Evolutionary conservation across 345 rosid genomes (phyloP), one percentile per base, ranked within the genome.

Genomic region (Hevea brasiliensis): DNA sequence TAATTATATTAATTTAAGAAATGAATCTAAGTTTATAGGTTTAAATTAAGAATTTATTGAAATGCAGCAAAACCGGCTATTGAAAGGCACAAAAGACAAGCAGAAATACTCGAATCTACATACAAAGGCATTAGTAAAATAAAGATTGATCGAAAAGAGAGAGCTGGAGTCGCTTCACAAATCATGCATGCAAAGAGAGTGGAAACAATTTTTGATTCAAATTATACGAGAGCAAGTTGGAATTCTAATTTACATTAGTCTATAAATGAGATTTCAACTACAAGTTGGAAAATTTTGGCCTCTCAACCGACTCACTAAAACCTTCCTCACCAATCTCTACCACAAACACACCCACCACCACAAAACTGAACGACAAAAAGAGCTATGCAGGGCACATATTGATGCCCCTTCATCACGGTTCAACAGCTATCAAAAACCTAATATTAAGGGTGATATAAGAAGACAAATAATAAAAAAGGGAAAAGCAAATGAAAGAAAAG

Each of bases 341-440:
- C 61, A 75, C 72, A 73, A 29, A 70, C 79, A 73, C 77, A 63
- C 42, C 82, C 85, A 65, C 81, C 67, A 58, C 47, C 81, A 73
- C 85, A 75, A 83, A 77, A 84, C 83, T 82, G 66, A 77, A 77
- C 68, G 70, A 55, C 40, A 67, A 63, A 10, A 4, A 24, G 63
- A 61, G 63, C 80, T 81, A 76, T 77, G 62, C 77, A 71, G 79
- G 81, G 80, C 83, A 76, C 29, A 61, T 67, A 67, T 80, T 71
- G 59, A 57, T 67, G 84, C 87, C 81, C 83, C 64, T 40, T 60
- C 83, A 55, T 75, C 70, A 68, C 12, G 27, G 78, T 74, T 74
- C 84, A 66, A 48, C 63, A 3, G 61, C 74, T 67, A 66, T 66
- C 37, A 24, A 42, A 13, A 1, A 54, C 4, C 44, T 44, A 32